Percentiles rank a stretch among this genome's conserved stretches.
Evolutionary conservation across 345 rosid genomes (phyloP).

Genomic region (Melaleuca alternifolia): DNA sequence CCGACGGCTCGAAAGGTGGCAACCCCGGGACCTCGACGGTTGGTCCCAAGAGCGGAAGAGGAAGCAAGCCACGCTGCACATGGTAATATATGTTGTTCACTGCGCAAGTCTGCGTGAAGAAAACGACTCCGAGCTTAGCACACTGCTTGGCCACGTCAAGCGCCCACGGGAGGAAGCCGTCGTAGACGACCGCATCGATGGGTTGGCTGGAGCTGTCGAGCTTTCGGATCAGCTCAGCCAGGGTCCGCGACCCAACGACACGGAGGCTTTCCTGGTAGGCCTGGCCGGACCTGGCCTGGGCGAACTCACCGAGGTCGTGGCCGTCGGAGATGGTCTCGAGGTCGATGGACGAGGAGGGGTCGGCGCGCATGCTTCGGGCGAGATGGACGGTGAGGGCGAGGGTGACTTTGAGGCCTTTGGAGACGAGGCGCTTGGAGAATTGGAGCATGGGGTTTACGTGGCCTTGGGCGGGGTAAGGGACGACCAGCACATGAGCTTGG

Average conservation of each 20-base stretch:
- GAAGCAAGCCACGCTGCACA: constrained; percentile 7
- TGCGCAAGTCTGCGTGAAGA: constrained; percentile 31
- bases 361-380: not conserved
- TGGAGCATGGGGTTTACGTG: constrained; percentile 33
- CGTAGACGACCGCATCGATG: constrained; percentile 14
- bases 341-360: not conserved
- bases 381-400: constrained; percentile 8
- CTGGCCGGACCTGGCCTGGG: not conserved
- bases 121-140: constrained; percentile 12
- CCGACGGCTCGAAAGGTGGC: constrained; percentile 15
- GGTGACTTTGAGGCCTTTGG: constrained; percentile 17
- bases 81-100: constrained; percentile 18
- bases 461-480: constrained; percentile 22
- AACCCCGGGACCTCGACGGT: constrained; percentile 14
- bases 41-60: constrained; percentile 7
- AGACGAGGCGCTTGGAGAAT: constrained; percentile 19
- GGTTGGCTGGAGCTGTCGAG: not conserved
- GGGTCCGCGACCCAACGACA: constrained; percentile 12
- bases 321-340: constrained; percentile 37
- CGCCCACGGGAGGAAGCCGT: constrained; percentile 25
- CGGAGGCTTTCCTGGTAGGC: not conserved
- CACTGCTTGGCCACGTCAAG: constrained; percentile 27
- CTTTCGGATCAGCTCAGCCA: constrained; percentile 5
- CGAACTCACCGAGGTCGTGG: constrained; percentile 13
- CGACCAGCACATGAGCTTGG: constrained; percentile 15